phyloP scores from a whole-genome alignment of 768 basidiomycete genomes.

The Leccinum truebloodii region DNA sequence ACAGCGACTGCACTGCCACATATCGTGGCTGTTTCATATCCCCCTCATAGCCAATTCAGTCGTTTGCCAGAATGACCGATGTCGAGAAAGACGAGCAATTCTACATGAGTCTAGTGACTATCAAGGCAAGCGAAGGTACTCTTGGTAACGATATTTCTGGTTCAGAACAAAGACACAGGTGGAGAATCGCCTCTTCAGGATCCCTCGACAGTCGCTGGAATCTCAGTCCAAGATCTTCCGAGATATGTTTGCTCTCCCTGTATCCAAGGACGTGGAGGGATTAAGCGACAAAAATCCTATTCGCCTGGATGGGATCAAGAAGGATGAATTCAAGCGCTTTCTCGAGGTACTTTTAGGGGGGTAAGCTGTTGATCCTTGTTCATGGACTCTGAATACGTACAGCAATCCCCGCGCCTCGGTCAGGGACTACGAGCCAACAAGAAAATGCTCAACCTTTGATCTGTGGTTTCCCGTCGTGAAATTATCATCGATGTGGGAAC shows the following conservation, averaged over 20 bases:
- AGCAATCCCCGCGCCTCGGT: background rate
- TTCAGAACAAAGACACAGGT: slow-evolving; percentile 21
- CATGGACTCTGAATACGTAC: background rate
- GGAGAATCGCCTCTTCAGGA: slow-evolving; percentile 27
- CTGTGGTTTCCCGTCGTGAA: slow-evolving; percentile 43
- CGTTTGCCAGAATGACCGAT: background rate
- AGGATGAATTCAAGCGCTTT: slow-evolving; percentile 27
- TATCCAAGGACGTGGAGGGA: slow-evolving; percentile 17
- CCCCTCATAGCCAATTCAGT: background rate
- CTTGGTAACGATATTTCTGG: background rate
- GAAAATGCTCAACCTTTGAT: slow-evolving; percentile 6
- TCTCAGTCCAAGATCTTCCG: slow-evolving; percentile 27
- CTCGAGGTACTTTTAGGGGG: slow-evolving; percentile 25
- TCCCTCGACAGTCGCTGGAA: slow-evolving; percentile 27
- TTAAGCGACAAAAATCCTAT: slow-evolving; percentile 25
- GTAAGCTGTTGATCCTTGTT: slow-evolving; percentile 5
- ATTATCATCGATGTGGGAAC: slow-evolving; percentile 41
- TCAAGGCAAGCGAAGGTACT: slow-evolving; percentile 3
- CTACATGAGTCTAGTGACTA: slow-evolving; percentile 22
- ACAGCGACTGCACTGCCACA: slow-evolving; percentile 20
- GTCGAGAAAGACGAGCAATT: slow-evolving; percentile 10
- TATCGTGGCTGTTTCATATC: background rate
- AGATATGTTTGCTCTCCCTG: slow-evolving; percentile 29
- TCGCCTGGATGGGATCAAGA: slow-evolving; percentile 22
- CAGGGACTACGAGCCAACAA: slow-evolving; percentile 1